phyloP scores from a whole-genome alignment of 768 basidiomycete genomes.

The Plicaturopsis crispa region DNA sequence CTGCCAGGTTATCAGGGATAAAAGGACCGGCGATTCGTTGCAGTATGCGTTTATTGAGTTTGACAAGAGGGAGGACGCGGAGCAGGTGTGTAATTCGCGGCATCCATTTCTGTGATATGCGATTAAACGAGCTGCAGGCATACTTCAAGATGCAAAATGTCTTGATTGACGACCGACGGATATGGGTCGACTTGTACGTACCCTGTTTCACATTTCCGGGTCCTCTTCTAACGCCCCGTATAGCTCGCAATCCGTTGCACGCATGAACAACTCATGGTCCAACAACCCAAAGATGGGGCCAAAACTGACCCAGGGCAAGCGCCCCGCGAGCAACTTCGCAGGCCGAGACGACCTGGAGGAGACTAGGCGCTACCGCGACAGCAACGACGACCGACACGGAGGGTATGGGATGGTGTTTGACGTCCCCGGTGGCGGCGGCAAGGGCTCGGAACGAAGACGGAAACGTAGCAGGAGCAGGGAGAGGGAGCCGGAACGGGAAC shows the following conservation, averaged over 20 bases:
- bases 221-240: constrained; percentile 6
- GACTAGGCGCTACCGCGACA: constrained; percentile 60
- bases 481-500: constrained; percentile 21
- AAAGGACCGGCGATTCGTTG: constrained; percentile 90
- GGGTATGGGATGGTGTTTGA: constrained; percentile 84
- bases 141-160: constrained; percentile 99
- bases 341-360: constrained; percentile 72
- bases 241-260: constrained; percentile 92
- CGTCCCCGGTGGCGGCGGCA: constrained; percentile 32
- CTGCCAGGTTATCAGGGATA: constrained; percentile 96
- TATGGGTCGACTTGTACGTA: constrained; percentile 90
- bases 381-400: constrained; percentile 21
- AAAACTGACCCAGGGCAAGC: constrained; percentile 19
- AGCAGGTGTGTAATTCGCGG: constrained; percentile 61
- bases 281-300: constrained; percentile 60
- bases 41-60: constrained; percentile 99
- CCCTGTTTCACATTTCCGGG: constrained; percentile 30
- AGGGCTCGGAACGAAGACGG: constrained; percentile 16
- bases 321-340: constrained; percentile 38
- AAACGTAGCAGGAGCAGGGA: constrained; percentile 18
- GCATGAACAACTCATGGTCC: constrained; percentile 75
- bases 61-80: constrained; percentile 87
- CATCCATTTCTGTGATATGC: constrained; percentile 1
- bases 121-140: constrained; percentile 40
- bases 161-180: constrained; percentile 91